Evolutionary conservation across 345 rosid genomes (phyloP).

Genomic region (Nasturtium officinale): DNA sequence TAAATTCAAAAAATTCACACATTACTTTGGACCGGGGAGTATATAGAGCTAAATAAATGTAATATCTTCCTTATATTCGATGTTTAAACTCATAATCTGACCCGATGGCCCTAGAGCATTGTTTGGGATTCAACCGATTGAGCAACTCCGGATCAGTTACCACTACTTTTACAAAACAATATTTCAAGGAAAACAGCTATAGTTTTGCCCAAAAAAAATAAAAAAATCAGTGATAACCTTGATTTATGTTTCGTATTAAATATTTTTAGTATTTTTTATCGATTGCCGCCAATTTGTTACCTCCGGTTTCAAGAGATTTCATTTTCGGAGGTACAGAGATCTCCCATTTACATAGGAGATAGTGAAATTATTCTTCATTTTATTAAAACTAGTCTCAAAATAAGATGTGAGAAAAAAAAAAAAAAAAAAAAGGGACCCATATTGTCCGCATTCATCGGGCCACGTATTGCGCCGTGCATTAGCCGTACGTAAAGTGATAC

Average conservation of each 20-base stretch:
- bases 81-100: neutral
- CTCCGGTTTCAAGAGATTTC: constrained; percentile 23
- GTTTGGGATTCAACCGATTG: neutral
- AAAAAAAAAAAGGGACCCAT: constrained; percentile 22
- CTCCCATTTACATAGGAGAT: constrained; percentile 17
- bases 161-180: neutral
- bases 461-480: constrained; percentile 58
- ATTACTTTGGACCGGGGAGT: neutral
- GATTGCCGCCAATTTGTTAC: constrained; percentile 27
- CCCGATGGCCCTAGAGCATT: neutral
- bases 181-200: neutral
- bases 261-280: neutral
- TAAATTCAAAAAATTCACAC: neutral
- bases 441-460: constrained; percentile 54
- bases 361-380: neutral
- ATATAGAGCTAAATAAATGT: neutral
- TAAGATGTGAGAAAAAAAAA: neutral
- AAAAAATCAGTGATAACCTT: neutral
- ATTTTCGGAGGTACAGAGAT: neutral
- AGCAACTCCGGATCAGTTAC: neutral
- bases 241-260: neutral
- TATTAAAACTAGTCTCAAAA: neutral
- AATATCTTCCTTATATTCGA: neutral
- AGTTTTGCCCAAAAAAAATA: constrained; percentile 6
- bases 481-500: constrained; percentile 48